Percentiles rank a stretch among this genome's conserved stretches.
Evolutionary conservation across 805 yeast species (phyloP).

Genomic region (Cyberlindnera mrakii): DNA sequence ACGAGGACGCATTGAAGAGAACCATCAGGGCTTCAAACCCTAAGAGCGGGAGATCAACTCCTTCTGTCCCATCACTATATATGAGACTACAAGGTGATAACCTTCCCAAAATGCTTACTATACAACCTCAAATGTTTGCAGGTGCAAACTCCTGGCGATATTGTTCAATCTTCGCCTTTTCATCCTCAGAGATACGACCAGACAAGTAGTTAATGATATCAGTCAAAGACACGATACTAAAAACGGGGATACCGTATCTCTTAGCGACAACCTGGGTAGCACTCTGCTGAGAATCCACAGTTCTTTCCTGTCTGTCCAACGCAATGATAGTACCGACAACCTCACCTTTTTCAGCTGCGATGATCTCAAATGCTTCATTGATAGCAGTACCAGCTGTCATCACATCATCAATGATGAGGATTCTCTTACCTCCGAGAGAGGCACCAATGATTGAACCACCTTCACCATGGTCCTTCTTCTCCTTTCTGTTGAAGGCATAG

Average conservation of each 20-base stretch:
- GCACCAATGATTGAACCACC: slow-evolving; percentile 95
- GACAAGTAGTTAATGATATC: slow-evolving; percentile 66
- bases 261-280: slow-evolving; percentile 79
- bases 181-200: slow-evolving; percentile 49
- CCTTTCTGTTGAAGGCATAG: slow-evolving; percentile 95
- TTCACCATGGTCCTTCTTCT: slow-evolving; percentile 96
- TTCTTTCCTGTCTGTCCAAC: slow-evolving; percentile 86
- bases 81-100: no score
- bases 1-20: no score
- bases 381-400: slow-evolving; percentile 99
- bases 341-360: slow-evolving; percentile 58
- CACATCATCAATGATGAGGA: slow-evolving; percentile 90
- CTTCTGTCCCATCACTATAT: no score
- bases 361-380: slow-evolving; percentile 85
- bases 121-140: slow-evolving; percentile 8
- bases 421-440: slow-evolving; percentile 58
- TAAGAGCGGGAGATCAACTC: no score
- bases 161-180: slow-evolving; percentile 49
- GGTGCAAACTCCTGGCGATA: slow-evolving; percentile 41
- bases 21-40: no score
- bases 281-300: slow-evolving; percentile 61
- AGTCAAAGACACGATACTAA: slow-evolving; percentile 68
- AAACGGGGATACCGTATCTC: slow-evolving; percentile 74
- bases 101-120: no score
- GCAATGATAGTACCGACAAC: slow-evolving; percentile 87